Conservation (phyloP, 2,329 filamentous ascomycete species). For the Sphaceloma murrayae region DNA sequence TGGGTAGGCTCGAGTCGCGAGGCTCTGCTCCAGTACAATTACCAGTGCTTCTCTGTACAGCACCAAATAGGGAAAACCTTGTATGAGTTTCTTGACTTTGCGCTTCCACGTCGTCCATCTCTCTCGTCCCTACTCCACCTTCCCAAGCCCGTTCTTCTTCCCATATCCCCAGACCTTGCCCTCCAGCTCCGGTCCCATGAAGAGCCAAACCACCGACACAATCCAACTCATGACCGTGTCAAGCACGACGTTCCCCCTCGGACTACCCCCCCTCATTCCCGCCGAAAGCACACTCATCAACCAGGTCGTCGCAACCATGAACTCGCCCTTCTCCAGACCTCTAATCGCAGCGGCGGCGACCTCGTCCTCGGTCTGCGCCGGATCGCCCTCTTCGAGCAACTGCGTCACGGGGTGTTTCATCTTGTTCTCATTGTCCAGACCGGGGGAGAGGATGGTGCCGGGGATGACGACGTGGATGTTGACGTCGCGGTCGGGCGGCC, state of each 20-base stretch:
- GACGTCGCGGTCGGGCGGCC: slow-evolving; percentile 52
- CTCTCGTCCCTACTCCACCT: background rate
- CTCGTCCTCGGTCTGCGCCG: slow-evolving; percentile 64
- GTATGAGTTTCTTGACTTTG: background rate
- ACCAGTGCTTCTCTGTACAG: background rate
- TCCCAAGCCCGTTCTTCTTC: slow-evolving; percentile 40
- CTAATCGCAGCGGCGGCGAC: slow-evolving; percentile 62
- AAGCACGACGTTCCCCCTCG: slow-evolving; percentile 43
- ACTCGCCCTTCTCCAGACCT: slow-evolving; percentile 71
- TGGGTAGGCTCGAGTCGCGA: no score
- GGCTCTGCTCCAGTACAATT: no score
- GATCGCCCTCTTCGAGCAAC: slow-evolving; percentile 73
- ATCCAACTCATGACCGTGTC: slow-evolving; percentile 49
- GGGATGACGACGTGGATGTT: slow-evolving; percentile 76
- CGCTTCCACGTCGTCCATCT: background rate
- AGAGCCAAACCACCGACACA: slow-evolving; percentile 45
- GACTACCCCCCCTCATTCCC: slow-evolving; percentile 42
- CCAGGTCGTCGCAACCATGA: slow-evolving; percentile 65
- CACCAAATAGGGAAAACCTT: background rate
- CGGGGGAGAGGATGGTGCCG: slow-evolving; percentile 69
- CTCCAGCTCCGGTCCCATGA: slow-evolving; percentile 49
- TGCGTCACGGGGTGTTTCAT: slow-evolving; percentile 73
- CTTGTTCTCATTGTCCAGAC: slow-evolving; percentile 63
- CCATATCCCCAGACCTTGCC: slow-evolving; percentile 49
- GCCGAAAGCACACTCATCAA: slow-evolving; percentile 64